Evolutionary conservation across 129 eudicot species (phyloP), one percentile per base, ranked within the genome.

Genomic region (Flaveria ramosissima): DNA sequence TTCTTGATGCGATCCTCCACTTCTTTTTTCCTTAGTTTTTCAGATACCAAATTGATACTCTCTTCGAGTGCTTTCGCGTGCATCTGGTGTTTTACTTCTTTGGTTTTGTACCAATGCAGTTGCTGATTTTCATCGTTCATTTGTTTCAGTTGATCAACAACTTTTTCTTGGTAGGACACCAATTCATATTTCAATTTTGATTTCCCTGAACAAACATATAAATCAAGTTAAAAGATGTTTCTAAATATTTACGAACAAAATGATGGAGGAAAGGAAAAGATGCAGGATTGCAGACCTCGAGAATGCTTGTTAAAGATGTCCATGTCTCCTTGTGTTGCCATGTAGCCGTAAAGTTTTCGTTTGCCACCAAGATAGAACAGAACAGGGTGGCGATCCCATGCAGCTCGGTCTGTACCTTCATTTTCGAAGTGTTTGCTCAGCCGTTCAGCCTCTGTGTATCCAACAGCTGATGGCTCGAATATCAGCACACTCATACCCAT

Each of bases 71-170:
- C 86, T 70, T 88, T 90, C 5, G 82, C 72, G 73, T 75, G 84
- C 76, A 26, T 84, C 60, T 84, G 80, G 27, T 83, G 92, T 63
- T 81, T 86, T 5, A 65, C 84, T 47, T 57, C 83, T 71, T 53
- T 85, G 72, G 72, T 74, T 83, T 86, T 92, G 61, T 68, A 81
- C 76, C 74, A 86, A 11, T 63, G 59, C 41, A 92, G 78, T 50
- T 86, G 87, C 71, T 92, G 96, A 60, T 90, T 93, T 21, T 92
- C 98, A 24, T 92, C 98, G 10, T 81, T 85, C 98, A 92, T 92
- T 51, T 92, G 89, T 75, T 84, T 86, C 81, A 86, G 21, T 3
- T 80, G 92, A 10, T 57, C 75, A 13, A 90, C 90, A 9, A 88
- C 93, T 82, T 74, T 86, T 70, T 88, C 92, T 17, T 79, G 70